Conservation (phyloP, 345 rosid genomes). For the Sisymbrium altissimum region DNA sequence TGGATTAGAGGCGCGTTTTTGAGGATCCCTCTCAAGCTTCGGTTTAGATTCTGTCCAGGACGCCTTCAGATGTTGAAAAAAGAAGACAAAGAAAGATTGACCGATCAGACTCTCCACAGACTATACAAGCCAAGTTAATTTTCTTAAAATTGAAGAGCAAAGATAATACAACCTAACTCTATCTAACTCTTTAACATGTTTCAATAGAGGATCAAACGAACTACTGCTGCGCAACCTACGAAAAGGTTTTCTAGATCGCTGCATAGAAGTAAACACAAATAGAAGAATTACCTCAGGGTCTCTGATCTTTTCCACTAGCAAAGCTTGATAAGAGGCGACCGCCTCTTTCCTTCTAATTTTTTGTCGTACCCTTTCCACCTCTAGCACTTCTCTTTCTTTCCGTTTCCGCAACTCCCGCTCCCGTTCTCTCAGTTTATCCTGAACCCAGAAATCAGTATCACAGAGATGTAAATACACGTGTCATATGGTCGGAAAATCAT, state of each 20-base stretch:
- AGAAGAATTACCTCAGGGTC: constrained; percentile 71
- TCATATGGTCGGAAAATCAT: not conserved
- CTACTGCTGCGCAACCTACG: not conserved
- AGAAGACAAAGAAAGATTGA: constrained; percentile 7
- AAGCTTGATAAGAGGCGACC: constrained; percentile 82
- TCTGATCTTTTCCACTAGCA: constrained; percentile 90
- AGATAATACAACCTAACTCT: constrained; percentile 7
- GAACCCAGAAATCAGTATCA: constrained; percentile 19
- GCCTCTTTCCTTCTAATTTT: constrained; percentile 93
- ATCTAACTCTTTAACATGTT: not conserved
- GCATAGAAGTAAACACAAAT: not conserved
- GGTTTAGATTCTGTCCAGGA: constrained; percentile 93
- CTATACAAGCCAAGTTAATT: not conserved
- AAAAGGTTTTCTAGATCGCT: not conserved
- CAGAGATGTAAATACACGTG: not conserved
- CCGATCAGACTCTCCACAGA: constrained; percentile 7
- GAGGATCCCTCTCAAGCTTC: constrained; percentile 95
- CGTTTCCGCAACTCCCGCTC: constrained; percentile 85
- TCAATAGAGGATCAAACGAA: not conserved
- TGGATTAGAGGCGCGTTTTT: constrained; percentile 74
- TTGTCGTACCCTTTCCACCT: constrained; percentile 84
- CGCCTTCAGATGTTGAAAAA: constrained; percentile 48
- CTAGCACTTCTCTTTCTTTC: constrained; percentile 93
- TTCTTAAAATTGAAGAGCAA: not conserved
- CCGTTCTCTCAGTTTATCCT: constrained; percentile 90